Percentiles rank a stretch among this genome's conserved stretches.
These are phyloP conservation scores for Lepraria neglecta DNA, from an alignment of 495 filamentous ascomycete species.

Conservation along the genomic window DNA sequence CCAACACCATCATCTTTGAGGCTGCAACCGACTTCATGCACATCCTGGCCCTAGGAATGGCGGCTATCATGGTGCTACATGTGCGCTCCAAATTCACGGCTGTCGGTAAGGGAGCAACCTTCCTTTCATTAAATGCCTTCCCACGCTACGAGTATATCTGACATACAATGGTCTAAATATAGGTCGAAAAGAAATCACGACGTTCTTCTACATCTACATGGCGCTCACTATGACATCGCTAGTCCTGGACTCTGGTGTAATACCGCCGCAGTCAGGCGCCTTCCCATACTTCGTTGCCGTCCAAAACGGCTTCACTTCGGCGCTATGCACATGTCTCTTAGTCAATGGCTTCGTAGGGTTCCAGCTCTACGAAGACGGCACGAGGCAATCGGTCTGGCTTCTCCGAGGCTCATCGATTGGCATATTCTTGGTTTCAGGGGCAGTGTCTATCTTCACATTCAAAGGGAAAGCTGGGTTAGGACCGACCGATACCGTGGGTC, in stretches of 20 bases:
- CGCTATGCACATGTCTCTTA: slow-evolving; percentile 78
- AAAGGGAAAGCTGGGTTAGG: slow-evolving; percentile 82
- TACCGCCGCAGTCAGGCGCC: slow-evolving; percentile 68
- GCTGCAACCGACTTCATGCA: slow-evolving; percentile 87
- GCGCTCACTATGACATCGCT: slow-evolving; percentile 81
- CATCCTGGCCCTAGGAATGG: slow-evolving; percentile 87
- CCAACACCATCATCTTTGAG: slow-evolving; percentile 98
- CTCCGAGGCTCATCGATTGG: slow-evolving; percentile 66
- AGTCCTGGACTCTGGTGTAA: slow-evolving; percentile 86
- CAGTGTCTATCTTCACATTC: slow-evolving; percentile 86
- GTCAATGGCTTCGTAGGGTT: slow-evolving; percentile 99
- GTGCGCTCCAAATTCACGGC: slow-evolving; percentile 97
- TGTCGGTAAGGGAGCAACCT: slow-evolving; percentile 61
- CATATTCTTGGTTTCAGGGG: slow-evolving; percentile 83
- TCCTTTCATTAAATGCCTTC: not conserved
- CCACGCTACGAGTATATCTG: slow-evolving; percentile 15
- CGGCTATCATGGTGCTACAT: slow-evolving; percentile 92
- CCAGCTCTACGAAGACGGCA: slow-evolving; percentile 98
- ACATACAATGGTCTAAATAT: slow-evolving; percentile 27
- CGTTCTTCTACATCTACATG: slow-evolving; percentile 97
- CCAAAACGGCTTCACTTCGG: slow-evolving; percentile 85
- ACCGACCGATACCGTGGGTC: slow-evolving; percentile 74
- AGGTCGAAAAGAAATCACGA: slow-evolving; percentile 97
- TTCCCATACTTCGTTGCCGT: slow-evolving; percentile 90
- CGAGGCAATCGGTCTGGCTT: slow-evolving; percentile 88